These are phyloP conservation scores for Acer negundo DNA, from an alignment of 345 rosid species.

Conservation along the genomic window DNA sequence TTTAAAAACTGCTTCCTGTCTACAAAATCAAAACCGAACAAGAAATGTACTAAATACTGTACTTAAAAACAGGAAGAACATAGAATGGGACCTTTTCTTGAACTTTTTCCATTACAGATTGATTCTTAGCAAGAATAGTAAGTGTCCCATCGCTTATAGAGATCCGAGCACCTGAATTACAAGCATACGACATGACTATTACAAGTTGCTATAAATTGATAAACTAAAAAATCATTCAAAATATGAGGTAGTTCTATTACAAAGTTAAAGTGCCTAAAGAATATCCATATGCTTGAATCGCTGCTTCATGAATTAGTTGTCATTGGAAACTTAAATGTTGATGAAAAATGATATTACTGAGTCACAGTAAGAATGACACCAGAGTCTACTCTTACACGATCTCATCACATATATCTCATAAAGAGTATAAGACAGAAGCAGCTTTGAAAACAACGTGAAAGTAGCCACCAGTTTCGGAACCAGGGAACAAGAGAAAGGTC, in stretches of 20 bases:
- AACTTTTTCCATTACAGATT: constrained; percentile 70
- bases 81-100: constrained; percentile 64
- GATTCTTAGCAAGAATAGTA: constrained; percentile 83
- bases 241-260: neutral
- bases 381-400: neutral
- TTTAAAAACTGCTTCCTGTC: neutral
- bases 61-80: neutral
- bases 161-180: constrained; percentile 71
- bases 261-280: neutral
- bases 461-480: no score
- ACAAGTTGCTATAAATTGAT: neutral
- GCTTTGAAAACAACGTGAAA: neutral
- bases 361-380: neutral
- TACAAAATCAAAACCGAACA: neutral
- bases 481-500: neutral
- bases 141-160: constrained; percentile 77
- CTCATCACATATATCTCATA: neutral
- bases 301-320: neutral
- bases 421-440: neutral
- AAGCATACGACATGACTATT: constrained; percentile 12
- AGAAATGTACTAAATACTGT: neutral
- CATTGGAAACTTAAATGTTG: neutral
- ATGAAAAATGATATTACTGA: neutral
- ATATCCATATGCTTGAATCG: neutral
- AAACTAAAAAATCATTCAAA: neutral